phyloP scores from a whole-genome alignment of 2,329 filamentous ascomycete species.

The Colletotrichum agaves region DNA sequence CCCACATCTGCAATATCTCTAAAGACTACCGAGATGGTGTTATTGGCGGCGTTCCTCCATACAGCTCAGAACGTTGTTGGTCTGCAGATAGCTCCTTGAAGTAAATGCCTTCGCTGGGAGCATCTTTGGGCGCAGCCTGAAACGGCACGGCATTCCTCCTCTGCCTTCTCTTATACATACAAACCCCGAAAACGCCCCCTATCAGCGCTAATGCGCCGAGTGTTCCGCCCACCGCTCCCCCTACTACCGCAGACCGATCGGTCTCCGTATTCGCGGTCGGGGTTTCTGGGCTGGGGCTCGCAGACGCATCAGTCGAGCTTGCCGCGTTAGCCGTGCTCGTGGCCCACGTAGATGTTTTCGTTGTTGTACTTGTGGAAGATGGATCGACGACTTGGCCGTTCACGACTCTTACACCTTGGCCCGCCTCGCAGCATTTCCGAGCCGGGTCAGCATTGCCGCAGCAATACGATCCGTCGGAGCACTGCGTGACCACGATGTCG shows the following conservation, averaged over 20 bases:
- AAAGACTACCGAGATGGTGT: not conserved
- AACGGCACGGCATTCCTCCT: not conserved
- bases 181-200: not conserved
- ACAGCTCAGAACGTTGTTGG: not conserved
- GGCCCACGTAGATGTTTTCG: not conserved
- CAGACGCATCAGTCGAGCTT: not conserved
- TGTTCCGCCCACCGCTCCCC: not conserved
- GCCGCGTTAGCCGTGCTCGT: rapidly evolving
- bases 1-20: no score
- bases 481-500: constrained; percentile 4
- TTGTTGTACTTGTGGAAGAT: no score
- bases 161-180: not conserved
- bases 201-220: not conserved
- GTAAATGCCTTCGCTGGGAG: not conserved
- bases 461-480: constrained; percentile 5
- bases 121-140: not conserved
- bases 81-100: constrained; percentile 2
- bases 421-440: constrained; percentile 4
- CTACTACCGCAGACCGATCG: not conserved
- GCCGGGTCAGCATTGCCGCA: not conserved
- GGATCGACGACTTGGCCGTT: not conserved
- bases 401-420: not conserved
- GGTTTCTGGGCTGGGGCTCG: not conserved
- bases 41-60: not conserved
- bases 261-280: no score